Evolutionary conservation across 441 rosid genomes (phyloP).

Genomic region (Viola pubescens): DNA sequence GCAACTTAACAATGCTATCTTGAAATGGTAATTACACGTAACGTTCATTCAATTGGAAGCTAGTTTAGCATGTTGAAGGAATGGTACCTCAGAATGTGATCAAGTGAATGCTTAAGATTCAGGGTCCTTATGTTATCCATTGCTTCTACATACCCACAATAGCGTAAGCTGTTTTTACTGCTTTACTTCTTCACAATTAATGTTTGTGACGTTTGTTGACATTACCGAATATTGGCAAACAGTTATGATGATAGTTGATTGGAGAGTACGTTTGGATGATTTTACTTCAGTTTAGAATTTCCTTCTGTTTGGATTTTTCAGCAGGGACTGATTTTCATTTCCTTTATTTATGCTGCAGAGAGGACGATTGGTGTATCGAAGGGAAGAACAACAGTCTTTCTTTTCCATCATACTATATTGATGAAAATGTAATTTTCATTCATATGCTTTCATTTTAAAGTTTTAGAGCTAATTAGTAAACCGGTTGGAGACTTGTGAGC

Average conservation of each 20-base stretch:
- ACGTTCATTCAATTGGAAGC: neutral
- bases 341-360: slow-evolving; percentile 50
- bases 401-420: slow-evolving; percentile 87
- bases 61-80: neutral
- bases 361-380: slow-evolving; percentile 75
- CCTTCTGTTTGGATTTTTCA: slow-evolving; percentile 10
- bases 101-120: neutral
- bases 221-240: no score
- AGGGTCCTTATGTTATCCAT: no score
- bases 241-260: no score
- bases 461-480: slow-evolving; percentile 7
- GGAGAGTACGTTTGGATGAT: no score
- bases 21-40: neutral
- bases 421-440: slow-evolving; percentile 75
- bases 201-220: no score
- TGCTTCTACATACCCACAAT: neutral
- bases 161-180: no score
- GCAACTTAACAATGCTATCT: no score
- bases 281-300: neutral
- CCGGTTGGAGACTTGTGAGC: neutral
- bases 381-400: slow-evolving; percentile 64
- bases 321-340: slow-evolving; percentile 10
- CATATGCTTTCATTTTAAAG: slow-evolving; percentile 12
- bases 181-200: no score
- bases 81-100: neutral